Conservation (phyloP, 2,329 filamentous ascomycete species). For the Cercospora sp. region DNA sequence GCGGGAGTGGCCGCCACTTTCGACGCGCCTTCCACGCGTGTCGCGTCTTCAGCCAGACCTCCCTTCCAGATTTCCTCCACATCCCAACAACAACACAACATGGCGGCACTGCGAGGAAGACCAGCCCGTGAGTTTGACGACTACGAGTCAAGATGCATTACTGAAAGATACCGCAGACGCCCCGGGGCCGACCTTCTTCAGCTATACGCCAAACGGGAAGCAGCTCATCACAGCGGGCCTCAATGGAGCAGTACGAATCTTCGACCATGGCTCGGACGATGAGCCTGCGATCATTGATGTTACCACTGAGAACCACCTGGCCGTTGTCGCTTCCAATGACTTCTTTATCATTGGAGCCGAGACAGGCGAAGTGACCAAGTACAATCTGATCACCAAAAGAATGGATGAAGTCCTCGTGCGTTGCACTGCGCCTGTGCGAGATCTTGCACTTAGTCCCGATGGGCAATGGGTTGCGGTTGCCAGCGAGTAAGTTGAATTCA, state of each 20-base stretch:
- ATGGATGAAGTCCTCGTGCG: conserved; percentile 83
- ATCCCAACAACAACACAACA: conserved; percentile 21
- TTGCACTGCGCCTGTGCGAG: conserved; percentile 80
- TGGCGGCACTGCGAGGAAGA: conserved; percentile 58
- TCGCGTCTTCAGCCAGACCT: not conserved
- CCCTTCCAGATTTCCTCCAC: not conserved
- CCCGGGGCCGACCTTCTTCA: conserved; percentile 79
- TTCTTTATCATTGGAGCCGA: conserved; percentile 90
- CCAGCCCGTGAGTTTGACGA: conserved; percentile 54
- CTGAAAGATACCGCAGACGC: conserved; percentile 59
- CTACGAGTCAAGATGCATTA: not conserved
- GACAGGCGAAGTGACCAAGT: conserved; percentile 93
- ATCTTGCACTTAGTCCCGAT: conserved; percentile 79
- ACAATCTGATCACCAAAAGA: conserved; percentile 70
- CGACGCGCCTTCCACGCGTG: conserved; percentile 13
- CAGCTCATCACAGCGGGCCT: conserved; percentile 88
- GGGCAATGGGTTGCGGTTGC: conserved; percentile 87
- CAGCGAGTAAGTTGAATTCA: conserved; percentile 69
- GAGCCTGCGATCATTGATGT: conserved; percentile 93
- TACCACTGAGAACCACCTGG: conserved; percentile 80
- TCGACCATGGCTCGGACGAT: conserved; percentile 85
- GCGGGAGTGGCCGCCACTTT: conserved; percentile 3
- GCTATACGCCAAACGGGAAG: conserved; percentile 85
- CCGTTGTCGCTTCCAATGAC: conserved; percentile 72
- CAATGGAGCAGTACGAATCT: conserved; percentile 91